Conservation (phyloP, 2,329 filamentous ascomycete genomes). For the Paramyrothecium sp. region DNA sequence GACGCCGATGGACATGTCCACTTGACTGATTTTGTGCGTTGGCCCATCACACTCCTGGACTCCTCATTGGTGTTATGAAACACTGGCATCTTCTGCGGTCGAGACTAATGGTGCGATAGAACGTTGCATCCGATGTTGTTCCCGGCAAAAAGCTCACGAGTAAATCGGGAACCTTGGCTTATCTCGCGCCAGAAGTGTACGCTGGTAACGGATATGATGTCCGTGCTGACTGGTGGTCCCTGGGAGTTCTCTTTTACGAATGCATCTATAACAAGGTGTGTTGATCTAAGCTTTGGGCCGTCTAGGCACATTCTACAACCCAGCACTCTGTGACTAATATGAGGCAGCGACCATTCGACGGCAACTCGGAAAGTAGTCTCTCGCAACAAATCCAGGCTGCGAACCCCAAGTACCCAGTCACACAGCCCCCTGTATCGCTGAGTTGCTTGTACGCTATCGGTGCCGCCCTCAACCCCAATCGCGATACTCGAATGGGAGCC, state of each 20-base stretch:
- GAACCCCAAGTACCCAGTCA: slow-evolving; percentile 86
- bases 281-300: slow-evolving; percentile 18
- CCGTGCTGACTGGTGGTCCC: slow-evolving; percentile 97
- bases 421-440: slow-evolving; percentile 84
- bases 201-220: slow-evolving; percentile 83
- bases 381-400: slow-evolving; percentile 78
- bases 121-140: slow-evolving; percentile 91
- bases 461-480: slow-evolving; percentile 77
- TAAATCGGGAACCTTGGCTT: slow-evolving; percentile 94
- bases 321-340: slow-evolving; percentile 9
- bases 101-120: slow-evolving; percentile 52
- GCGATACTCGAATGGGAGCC: slow-evolving; percentile 77
- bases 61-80: neutral
- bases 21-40: slow-evolving; percentile 89
- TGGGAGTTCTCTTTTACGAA: slow-evolving; percentile 98
- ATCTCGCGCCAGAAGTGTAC: slow-evolving; percentile 94
- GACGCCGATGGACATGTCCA: slow-evolving; percentile 93
- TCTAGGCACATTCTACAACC: neutral
- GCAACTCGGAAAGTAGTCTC: slow-evolving; percentile 77
- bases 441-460: slow-evolving; percentile 87
- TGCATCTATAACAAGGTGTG: slow-evolving; percentile 97
- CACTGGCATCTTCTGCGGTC: too few species aligned
- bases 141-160: slow-evolving; percentile 82
- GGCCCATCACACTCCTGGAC: too few species aligned
- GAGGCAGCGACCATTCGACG: slow-evolving; percentile 83